Base-by-base conservation (phyloP, 176 grass and related monocot species). In the Oryza coarctata region DNA sequence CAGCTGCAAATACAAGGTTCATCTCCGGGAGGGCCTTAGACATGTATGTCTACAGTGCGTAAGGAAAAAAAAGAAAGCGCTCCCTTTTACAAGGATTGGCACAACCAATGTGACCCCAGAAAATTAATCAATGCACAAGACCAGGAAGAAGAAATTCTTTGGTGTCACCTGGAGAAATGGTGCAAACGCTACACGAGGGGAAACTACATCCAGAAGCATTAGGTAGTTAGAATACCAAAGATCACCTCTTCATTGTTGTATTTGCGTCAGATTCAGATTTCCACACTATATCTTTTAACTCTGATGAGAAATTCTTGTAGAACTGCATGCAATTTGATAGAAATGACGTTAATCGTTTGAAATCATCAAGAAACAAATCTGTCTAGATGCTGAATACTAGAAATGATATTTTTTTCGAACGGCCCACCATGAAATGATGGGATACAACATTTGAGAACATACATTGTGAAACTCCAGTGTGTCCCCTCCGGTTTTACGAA, bases 401-500 rank as follows among this genome's bases (percentile, higher is more conserved):
- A 47, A 69, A 38, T 60, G 9, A 8, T 0, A 9, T 10, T 39
- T 39, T 38, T 39, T 39, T 39, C 7, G 0, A 39, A 11, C 10
- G 38, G 2, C 38, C 38, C 4, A 14, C 33, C 49, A 25, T 40
- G 17, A 47, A 69, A 38, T 60, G 9, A 8, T 0, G 3, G 44
- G 61, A 57, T 28, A 9, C 22, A 66, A 30, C 47, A 28, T 80
- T 22, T 41, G 49, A 71, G 61, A 34, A 71, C 85, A 28, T 94
- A 89, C 96, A 80, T 75, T 95, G 89, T 99, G 87, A 77, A 99
- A 99, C 80, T 99, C 96, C 87, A 99, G 85, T 12, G 96, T 99
- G 71, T 99, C 96, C 5, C 96, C 96, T 58, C 96, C 96, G 2
- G 90, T 99, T 90, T 99, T 95, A 67, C 96, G 93, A 77, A 99